Evolutionary conservation across 1,284 basidiomycete genomes (phyloP), one percentile per base, ranked within the genome.

Genomic region (Porogramme epimiltina): DNA sequence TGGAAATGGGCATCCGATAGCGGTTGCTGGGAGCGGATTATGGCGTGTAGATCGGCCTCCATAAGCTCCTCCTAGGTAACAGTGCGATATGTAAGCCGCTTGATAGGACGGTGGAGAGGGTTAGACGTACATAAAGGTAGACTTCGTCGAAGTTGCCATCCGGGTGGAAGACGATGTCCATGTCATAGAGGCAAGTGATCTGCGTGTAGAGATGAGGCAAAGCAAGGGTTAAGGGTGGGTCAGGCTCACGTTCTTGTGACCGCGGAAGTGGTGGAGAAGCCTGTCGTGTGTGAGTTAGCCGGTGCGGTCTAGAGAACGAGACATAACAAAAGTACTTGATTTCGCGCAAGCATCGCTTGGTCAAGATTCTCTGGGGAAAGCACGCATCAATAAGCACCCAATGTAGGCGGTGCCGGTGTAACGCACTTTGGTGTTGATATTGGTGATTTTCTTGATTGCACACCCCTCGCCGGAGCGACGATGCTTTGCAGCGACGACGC

Each of bases 31-130:
- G 95, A 98, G 41, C 96, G 93, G 62, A 99, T 97, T 70, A 99
- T 99, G 19, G 96, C 97, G 67, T 99, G 97, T 18, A 99, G 80
- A 80, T 99, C 97, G 46, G 97, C 97, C 71, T 99, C 97, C 97
- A 99, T 99, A 58, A 98, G 84, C 70, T 98, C 95, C 76, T 97
- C 93, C 88, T 92, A 55, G 18, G 31, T 15, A 38, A 42, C 16
- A 34, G 60, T 6, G 48, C 24, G n/a, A 38, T 19, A 19, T 5
- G 18, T n/a, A 20, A 20, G 13, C 28, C 13, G 13, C 28, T 31
- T 4, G 20, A 13, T 3, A 3, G 2, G 44, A 13, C 15, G 31
- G 19, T 15, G 8, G 3, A 19, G 11, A 31, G n/a, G n/a, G n/a
- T n/a, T n/a, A 18, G 3, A 74, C 86, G 60, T 58, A 91, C 89